Evolutionary conservation across 1,284 basidiomycete genomes (phyloP).

Genomic region (Coriolopsis trogii): DNA sequence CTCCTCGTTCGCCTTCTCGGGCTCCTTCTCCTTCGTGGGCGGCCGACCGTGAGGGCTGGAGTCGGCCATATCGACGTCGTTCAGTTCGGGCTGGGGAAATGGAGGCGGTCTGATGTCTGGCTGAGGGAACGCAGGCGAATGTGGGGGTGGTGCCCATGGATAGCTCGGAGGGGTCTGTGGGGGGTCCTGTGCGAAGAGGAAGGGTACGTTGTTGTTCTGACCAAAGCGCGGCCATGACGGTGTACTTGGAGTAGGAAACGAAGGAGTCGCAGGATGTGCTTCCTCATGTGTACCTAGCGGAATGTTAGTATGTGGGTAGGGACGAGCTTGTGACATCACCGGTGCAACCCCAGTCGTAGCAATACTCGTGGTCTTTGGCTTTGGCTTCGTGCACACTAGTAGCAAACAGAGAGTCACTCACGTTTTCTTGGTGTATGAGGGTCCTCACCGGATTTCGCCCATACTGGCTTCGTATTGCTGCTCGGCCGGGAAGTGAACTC

Average conservation of each 20-base stretch:
- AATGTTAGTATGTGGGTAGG: neutral
- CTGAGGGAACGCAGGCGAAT: conserved; percentile 43
- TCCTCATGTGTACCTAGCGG: conserved; percentile 56
- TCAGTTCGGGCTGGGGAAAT: conserved; percentile 61
- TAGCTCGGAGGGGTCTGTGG: conserved; percentile 49
- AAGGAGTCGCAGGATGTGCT: conserved; percentile 47
- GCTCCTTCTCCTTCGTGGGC: conserved; percentile 37
- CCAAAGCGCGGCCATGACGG: conserved; percentile 69
- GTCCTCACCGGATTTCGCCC: conserved; percentile 50
- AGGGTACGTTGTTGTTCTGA: conserved; percentile 63
- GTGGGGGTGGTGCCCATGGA: conserved; percentile 69
- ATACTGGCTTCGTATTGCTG: conserved; percentile 54
- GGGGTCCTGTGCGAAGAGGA: conserved; percentile 64
- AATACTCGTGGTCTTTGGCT: too few species aligned
- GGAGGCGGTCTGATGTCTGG: conserved; percentile 37
- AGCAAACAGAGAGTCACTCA: too few species aligned
- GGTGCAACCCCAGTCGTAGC: neutral
- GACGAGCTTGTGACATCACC: neutral
- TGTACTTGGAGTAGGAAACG: conserved; percentile 45
- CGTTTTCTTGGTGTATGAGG: conserved; percentile 64
- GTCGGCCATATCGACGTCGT: conserved; percentile 76
- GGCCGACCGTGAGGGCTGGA: conserved; percentile 55
- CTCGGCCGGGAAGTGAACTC: conserved; percentile 62
- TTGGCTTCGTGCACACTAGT: too few species aligned
- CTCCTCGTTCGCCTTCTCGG: too few species aligned